Evolutionary conservation across 2,329 filamentous ascomycete species (phyloP).

Genomic region (Grosmannia huntii): DNA sequence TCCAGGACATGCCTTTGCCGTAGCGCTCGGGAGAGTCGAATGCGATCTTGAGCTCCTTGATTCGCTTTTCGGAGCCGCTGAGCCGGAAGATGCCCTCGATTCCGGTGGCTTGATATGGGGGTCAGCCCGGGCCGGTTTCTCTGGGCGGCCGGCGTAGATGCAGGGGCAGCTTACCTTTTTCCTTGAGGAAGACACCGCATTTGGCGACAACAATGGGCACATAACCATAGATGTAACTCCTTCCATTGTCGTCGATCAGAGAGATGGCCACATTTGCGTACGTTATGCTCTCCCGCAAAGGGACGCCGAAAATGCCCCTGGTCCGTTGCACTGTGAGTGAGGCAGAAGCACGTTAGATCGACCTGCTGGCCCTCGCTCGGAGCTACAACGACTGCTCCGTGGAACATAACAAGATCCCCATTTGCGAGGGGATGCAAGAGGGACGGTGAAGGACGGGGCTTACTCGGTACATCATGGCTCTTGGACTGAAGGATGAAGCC

Average conservation of each 20-base stretch:
- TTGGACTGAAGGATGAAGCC: constrained; percentile 65
- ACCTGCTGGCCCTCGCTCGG: background rate
- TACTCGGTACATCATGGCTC: constrained; percentile 31
- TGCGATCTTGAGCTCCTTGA: constrained; percentile 84
- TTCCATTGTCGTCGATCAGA: constrained; percentile 78
- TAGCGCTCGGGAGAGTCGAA: constrained; percentile 95
- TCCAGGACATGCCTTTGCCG: constrained; percentile 93
- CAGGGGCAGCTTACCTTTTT: constrained; percentile 62
- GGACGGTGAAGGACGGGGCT: background rate
- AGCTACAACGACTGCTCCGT: too few relatives aligned
- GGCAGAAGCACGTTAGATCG: background rate
- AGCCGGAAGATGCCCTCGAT: constrained; percentile 95
- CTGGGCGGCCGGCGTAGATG: background rate
- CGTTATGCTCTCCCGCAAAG: constrained; percentile 83
- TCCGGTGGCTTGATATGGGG: constrained; percentile 56
- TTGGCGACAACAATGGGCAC: constrained; percentile 98
- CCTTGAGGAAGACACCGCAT: constrained; percentile 92
- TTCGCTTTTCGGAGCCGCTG: constrained; percentile 91
- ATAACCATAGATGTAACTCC: constrained; percentile 97
- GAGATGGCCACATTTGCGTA: constrained; percentile 98
- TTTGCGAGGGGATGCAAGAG: background rate
- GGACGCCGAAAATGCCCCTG: constrained; percentile 85
- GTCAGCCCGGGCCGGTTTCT: constrained; percentile 8
- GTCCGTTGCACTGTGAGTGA: constrained; percentile 26
- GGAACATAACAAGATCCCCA: too few relatives aligned